phyloP scores from a whole-genome alignment of 352 stramenopile genomes.

The Phytopythium kandeliae region DNA sequence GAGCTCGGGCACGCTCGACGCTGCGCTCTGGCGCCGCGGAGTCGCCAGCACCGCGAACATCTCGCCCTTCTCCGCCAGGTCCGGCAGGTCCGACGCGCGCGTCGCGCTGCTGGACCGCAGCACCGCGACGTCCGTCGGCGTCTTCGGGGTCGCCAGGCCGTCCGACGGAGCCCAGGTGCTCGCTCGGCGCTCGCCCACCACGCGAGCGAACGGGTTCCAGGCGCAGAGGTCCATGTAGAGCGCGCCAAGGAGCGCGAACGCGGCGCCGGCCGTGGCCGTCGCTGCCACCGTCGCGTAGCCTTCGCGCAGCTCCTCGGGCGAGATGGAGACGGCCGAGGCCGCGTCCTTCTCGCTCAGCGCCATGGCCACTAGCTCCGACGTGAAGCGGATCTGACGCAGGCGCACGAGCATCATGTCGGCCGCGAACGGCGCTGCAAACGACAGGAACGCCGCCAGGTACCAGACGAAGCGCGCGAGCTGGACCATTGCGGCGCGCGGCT shows the following conservation, averaged over 20 bases:
- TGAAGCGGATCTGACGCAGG: slow-evolving; percentile 24
- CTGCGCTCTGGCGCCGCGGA: not conserved
- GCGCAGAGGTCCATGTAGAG: not conserved
- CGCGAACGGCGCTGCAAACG: slow-evolving; percentile 20
- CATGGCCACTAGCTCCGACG: slow-evolving; percentile 26
- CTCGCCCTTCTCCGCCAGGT: not conserved
- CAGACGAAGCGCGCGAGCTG: slow-evolving; percentile 1
- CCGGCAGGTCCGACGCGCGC: not conserved
- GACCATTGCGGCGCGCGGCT: not conserved
- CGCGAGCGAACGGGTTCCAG: slow-evolving; percentile 2
- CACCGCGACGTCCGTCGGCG: not conserved
- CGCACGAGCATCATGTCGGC: slow-evolving; percentile 22
- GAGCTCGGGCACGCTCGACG: not conserved
- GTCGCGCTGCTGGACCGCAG: not conserved
- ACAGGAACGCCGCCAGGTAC: slow-evolving; percentile 11
- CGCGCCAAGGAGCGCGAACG: slow-evolving; percentile 12
- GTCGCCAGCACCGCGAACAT: not conserved
- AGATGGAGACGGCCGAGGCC: slow-evolving; percentile 15
- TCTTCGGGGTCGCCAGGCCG: not conserved
- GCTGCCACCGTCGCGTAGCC: slow-evolving; percentile 10
- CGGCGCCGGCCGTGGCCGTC: slow-evolving; percentile 5
- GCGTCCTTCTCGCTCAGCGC: slow-evolving; percentile 23
- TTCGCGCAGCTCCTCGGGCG: slow-evolving; percentile 11
- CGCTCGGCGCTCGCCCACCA: not conserved
- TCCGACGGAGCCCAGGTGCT: not conserved